phyloP scores from a whole-genome alignment of 768 basidiomycete genomes.

The Sutorius australiensis region DNA sequence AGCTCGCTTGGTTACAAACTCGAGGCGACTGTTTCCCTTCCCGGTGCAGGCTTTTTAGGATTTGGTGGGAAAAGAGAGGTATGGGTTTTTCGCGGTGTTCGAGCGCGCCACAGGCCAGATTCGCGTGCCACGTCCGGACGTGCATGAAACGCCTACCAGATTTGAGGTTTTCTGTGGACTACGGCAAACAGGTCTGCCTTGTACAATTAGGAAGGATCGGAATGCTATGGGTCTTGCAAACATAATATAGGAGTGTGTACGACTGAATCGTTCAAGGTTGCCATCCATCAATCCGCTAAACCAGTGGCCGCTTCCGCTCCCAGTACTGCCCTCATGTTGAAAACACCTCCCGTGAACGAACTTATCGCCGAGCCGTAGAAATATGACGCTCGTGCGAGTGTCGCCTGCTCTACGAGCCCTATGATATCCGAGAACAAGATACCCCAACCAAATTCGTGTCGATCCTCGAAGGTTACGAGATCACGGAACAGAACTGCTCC shows the following conservation, averaged over 20 bases:
- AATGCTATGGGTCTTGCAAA: background rate
- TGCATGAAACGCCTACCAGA: slow-evolving; percentile 5
- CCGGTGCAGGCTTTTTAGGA: slow-evolving; percentile 34
- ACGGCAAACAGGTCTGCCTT: slow-evolving; percentile 1
- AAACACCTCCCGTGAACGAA: slow-evolving; percentile 38
- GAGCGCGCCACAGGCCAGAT: slow-evolving; percentile 28
- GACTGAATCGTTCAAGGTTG: background rate
- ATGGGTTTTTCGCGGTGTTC: slow-evolving; percentile 57
- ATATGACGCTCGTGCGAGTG: slow-evolving; percentile 33
- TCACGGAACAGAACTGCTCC: slow-evolving; percentile 38
- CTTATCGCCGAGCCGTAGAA: slow-evolving; percentile 39
- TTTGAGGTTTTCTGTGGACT: background rate
- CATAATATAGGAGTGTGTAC: slow-evolving; percentile 2
- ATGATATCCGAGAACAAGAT: slow-evolving; percentile 39
- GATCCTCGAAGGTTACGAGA: slow-evolving; percentile 38
- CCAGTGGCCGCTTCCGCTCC: slow-evolving; percentile 32
- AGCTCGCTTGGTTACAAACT: slow-evolving; percentile 55
- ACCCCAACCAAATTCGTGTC: slow-evolving; percentile 37
- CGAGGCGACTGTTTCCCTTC: slow-evolving; percentile 65
- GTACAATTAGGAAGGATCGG: slow-evolving; percentile 11
- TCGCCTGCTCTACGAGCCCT: slow-evolving; percentile 39
- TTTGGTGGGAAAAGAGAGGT: slow-evolving; percentile 50
- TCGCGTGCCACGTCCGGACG: slow-evolving; percentile 26
- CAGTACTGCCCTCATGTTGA: slow-evolving; percentile 35
- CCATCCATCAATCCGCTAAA: slow-evolving; percentile 32